A percentile compares a stretch with the other conserved stretches of the same genome.
These are phyloP conservation scores for Fusarium neocosmosporiellum DNA, from an alignment of 2,329 filamentous ascomycete species.

Conservation along the genomic window DNA sequence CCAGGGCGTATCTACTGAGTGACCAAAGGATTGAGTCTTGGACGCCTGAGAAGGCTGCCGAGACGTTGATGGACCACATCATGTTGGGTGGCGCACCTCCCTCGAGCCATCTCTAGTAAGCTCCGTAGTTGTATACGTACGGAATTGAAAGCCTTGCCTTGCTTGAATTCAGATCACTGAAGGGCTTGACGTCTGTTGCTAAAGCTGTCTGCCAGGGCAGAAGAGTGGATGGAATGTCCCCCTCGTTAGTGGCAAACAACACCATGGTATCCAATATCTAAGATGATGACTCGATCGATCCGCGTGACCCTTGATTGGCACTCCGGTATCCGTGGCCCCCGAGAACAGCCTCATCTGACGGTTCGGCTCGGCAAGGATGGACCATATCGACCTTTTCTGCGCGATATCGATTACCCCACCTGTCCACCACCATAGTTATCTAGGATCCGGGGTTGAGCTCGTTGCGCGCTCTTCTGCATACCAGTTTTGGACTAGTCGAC, in stretches of 20 bases:
- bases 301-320: not conserved
- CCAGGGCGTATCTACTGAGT: slow-evolving; percentile 23
- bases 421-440: not conserved
- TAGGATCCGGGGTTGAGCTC: not conserved
- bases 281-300: not conserved
- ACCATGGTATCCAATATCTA: not conserved
- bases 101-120: slow-evolving; percentile 10
- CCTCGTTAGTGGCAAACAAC: not conserved
- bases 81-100: slow-evolving; percentile 12
- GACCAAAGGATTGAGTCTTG: slow-evolving; percentile 7
- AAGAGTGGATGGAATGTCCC: not conserved
- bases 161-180: not conserved
- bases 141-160: not conserved
- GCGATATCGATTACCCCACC: not conserved
- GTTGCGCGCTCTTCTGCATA: not conserved
- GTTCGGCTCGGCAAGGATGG: not conserved
- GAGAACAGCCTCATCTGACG: not conserved
- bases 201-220: too few species aligned
- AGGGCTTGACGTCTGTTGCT: not conserved
- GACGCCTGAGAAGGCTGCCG: slow-evolving; percentile 19
- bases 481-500: not conserved
- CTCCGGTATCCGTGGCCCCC: not conserved
- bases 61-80: slow-evolving; percentile 32
- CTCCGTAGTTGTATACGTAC: not conserved
- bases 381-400: not conserved